These are phyloP conservation scores for Bidens hawaiensis DNA, from an alignment of 140 eudicot genomes.

Conservation along the genomic window DNA sequence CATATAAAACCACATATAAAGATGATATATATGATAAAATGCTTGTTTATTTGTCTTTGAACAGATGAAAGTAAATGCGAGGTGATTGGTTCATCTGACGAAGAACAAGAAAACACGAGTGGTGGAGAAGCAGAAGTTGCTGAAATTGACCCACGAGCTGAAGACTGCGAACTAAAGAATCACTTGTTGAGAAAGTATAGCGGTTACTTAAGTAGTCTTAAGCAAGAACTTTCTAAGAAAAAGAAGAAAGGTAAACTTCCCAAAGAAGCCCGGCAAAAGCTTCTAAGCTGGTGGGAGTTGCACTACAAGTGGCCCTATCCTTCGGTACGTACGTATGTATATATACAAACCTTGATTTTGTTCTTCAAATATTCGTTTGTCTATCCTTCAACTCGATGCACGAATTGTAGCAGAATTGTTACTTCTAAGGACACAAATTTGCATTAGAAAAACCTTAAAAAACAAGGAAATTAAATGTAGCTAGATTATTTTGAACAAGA, in stretches of 20 bases:
- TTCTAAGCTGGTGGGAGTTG: slow-evolving; percentile 91
- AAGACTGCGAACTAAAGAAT: slow-evolving; percentile 90
- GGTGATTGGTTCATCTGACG: slow-evolving; percentile 89
- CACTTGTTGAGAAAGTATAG: slow-evolving; percentile 85
- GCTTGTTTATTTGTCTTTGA: slow-evolving; percentile 3
- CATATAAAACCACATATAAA: too few relatives aligned
- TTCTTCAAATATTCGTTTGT: too few relatives aligned
- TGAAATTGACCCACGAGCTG: slow-evolving; percentile 95
- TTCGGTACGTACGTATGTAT: slow-evolving; percentile 58
- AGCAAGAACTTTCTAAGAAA: slow-evolving; percentile 96
- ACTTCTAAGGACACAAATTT: too few relatives aligned
- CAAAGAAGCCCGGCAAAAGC: slow-evolving; percentile 92
- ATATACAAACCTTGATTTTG: too few relatives aligned
- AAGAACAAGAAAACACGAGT: slow-evolving; percentile 67
- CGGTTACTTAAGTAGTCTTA: slow-evolving; percentile 86
- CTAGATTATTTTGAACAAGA: too few relatives aligned
- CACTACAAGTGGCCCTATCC: slow-evolving; percentile 99
- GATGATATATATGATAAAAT: background rate
- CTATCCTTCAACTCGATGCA: too few relatives aligned
- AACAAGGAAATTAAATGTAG: too few relatives aligned
- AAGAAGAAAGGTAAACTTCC: slow-evolving; percentile 98
- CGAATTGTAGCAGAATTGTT: background rate
- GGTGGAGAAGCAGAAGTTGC: slow-evolving; percentile 73
- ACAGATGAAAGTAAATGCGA: slow-evolving; percentile 73
- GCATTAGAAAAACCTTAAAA: too few relatives aligned